These are phyloP conservation scores for Mytilinidion resinicola DNA, from an alignment of 495 filamentous ascomycete genomes.

Conservation along the genomic window DNA sequence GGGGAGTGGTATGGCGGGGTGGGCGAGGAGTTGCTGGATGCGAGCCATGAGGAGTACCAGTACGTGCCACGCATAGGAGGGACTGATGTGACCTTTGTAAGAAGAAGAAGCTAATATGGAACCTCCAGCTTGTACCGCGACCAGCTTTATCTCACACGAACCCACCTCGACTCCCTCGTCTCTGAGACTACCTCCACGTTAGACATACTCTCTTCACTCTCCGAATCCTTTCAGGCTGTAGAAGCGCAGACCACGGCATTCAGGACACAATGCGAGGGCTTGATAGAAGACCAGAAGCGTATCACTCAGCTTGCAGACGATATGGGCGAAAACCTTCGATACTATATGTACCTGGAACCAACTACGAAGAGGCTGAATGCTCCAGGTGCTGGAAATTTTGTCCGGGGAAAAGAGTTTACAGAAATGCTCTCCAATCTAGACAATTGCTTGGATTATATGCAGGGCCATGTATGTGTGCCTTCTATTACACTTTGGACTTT, in stretches of 20 bases:
- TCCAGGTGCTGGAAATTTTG: slow-evolving; percentile 76
- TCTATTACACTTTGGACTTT: not conserved
- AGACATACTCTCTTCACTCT: slow-evolving; percentile 64
- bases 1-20: slow-evolving; percentile 55
- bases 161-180: slow-evolving; percentile 76
- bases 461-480: slow-evolving; percentile 57
- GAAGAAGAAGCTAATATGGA: not conserved
- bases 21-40: slow-evolving; percentile 62
- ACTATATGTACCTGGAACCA: slow-evolving; percentile 86
- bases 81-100: too few species aligned
- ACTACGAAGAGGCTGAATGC: slow-evolving; percentile 86
- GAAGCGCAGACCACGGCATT: slow-evolving; percentile 87
- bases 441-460: slow-evolving; percentile 85
- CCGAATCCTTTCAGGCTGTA: slow-evolving; percentile 76
- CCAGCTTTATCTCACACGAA: slow-evolving; percentile 69
- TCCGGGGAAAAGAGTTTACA: slow-evolving; percentile 71
- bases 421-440: slow-evolving; percentile 82
- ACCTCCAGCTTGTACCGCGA: slow-evolving; percentile 62
- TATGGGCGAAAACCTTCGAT: slow-evolving; percentile 77
- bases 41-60: slow-evolving; percentile 82
- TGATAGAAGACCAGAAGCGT: slow-evolving; percentile 70
- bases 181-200: slow-evolving; percentile 66
- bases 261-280: slow-evolving; percentile 80
- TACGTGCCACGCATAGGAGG: slow-evolving; percentile 42
- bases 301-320: slow-evolving; percentile 70